Base-by-base conservation (phyloP, 2,329 filamentous ascomycete genomes). In the Paracamarosporium sp. region DNA sequence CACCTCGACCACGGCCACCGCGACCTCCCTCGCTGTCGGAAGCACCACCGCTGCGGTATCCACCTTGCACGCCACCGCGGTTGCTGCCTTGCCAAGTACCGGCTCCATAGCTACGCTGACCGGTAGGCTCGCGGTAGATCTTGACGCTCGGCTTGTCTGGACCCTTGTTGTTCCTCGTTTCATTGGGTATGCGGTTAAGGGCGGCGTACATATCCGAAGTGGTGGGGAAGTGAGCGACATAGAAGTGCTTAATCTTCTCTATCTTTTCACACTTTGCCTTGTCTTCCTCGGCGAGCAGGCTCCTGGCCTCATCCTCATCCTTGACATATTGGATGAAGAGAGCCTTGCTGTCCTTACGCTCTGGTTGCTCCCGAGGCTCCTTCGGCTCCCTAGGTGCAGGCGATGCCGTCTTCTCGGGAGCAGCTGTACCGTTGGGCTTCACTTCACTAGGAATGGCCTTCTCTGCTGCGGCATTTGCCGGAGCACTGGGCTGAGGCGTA, bases 291-390 rank as follows among this genome's bases (percentile, higher is more conserved):
- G 87, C 83, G 73, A 99, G 94, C 24, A 97, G 83, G 31, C 91
- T 88, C 55, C 90, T 89, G 35, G 92, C 90, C 59, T 93, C 91
- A 30, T 97, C 91, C 64, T 94, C 91, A 53, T 86, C 90, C 68
- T 88, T 91, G 22, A 93, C 88, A 70, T 93, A 93, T 80, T 91
- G 91, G 59, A 99, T 88, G 77, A 97, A 99, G 20, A 99, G 85
- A 47, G 91, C 94, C 69, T 92, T 89, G 66, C 90, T 92, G 70
- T 92, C 85, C 70, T 80, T 79, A 59, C 79, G 77, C 64, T 77
- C 85, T 17, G 84, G 79, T 41, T 82, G 72, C 73, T 91, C 89
- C 0, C 79, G 77, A 43, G 82, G 81, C n/a, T 50, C 85, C 17
- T 84, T 79, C 43, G 82, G 72, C 73, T 91, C 89, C 1, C 79